Percentiles rank a stretch among this genome's conserved stretches.
phyloP scores from a whole-genome alignment of 352 stramenopile genomes.

The Peronosclerospora sorghi region DNA sequence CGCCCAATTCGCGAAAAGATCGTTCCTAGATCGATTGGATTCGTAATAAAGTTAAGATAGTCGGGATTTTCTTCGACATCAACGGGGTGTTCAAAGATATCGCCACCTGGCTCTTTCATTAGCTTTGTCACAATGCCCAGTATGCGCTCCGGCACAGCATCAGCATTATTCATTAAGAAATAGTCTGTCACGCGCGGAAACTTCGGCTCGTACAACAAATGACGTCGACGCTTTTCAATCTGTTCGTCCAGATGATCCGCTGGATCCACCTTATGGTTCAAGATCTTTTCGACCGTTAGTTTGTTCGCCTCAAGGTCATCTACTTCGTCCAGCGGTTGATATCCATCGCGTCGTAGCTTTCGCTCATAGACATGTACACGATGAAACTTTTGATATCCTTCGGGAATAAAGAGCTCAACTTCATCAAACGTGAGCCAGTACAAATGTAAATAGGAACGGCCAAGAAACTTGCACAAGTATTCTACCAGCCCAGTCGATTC shows the following conservation, averaged over 20 bases:
- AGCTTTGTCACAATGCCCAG: constrained; percentile 72
- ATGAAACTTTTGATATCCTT: constrained; percentile 80
- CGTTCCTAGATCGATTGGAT: constrained; percentile 83
- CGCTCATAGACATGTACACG: constrained; percentile 79
- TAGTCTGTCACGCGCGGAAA: constrained; percentile 76
- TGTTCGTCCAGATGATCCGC: constrained; percentile 74
- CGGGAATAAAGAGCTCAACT: constrained; percentile 72
- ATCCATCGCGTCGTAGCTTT: constrained; percentile 70
- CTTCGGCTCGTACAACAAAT: constrained; percentile 33
- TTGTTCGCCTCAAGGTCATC: constrained; percentile 83
- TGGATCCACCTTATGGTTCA: constrained; percentile 78
- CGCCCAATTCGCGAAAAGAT: constrained; percentile 54
- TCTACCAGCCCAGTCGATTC: constrained; percentile 54
- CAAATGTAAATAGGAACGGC: constrained; percentile 79
- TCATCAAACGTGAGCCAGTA: constrained; percentile 85
- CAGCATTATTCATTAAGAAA: constrained; percentile 68
- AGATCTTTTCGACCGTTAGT: constrained; percentile 80
- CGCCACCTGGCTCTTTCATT: constrained; percentile 68
- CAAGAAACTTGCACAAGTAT: constrained; percentile 84
- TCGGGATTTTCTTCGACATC: constrained; percentile 72
- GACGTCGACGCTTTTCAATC: constrained; percentile 57
- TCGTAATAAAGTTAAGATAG: constrained; percentile 80
- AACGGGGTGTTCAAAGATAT: constrained; percentile 76
- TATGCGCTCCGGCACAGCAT: constrained; percentile 59
- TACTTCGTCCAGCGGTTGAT: constrained; percentile 78